phyloP scores from a whole-genome alignment of 116 monocot species.

The Posidonia oceanica region DNA sequence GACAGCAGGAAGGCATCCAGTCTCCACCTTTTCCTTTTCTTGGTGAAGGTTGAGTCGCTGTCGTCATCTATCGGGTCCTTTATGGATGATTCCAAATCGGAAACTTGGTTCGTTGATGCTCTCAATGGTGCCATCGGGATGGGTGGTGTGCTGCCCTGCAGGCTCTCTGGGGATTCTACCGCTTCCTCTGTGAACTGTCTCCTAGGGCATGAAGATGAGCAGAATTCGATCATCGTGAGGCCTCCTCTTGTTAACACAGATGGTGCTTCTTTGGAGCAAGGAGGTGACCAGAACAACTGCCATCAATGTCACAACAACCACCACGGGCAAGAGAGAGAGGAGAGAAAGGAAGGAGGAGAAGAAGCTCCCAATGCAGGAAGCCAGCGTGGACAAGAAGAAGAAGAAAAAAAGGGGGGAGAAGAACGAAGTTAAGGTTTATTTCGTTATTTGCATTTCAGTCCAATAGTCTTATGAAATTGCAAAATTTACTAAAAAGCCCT shows the following conservation, averaged over 20 bases:
- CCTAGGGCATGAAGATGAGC: constrained; percentile 49
- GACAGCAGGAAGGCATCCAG: constrained; percentile 10
- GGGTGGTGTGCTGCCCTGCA: constrained; percentile 21
- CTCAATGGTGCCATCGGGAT: constrained; percentile 37
- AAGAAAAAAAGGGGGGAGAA: too few relatives aligned
- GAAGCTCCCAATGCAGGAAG: too few relatives aligned
- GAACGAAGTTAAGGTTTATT: too few relatives aligned
- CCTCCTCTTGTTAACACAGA: background rate
- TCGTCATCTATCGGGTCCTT: constrained; percentile 51
- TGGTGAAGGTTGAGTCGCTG: constrained; percentile 30
- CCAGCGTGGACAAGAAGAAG: too few relatives aligned
- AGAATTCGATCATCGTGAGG: background rate
- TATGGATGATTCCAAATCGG: constrained; percentile 28
- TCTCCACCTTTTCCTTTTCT: constrained; percentile 72
- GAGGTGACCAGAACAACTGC: background rate
- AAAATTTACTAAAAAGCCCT: too few relatives aligned
- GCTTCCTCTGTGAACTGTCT: constrained; percentile 45
- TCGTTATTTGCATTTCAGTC: too few relatives aligned
- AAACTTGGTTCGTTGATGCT: too few relatives aligned
- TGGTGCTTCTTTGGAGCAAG: background rate
- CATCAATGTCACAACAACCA: background rate
- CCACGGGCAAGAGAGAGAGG: background rate
- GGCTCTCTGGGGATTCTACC: constrained; percentile 19
- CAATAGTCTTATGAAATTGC: too few relatives aligned
- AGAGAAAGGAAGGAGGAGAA: too few relatives aligned